Evolutionary conservation across 208 protist species (phyloP), one percentile per base, ranked within the genome.

Genomic region (Wallacemonas rigidus): DNA sequence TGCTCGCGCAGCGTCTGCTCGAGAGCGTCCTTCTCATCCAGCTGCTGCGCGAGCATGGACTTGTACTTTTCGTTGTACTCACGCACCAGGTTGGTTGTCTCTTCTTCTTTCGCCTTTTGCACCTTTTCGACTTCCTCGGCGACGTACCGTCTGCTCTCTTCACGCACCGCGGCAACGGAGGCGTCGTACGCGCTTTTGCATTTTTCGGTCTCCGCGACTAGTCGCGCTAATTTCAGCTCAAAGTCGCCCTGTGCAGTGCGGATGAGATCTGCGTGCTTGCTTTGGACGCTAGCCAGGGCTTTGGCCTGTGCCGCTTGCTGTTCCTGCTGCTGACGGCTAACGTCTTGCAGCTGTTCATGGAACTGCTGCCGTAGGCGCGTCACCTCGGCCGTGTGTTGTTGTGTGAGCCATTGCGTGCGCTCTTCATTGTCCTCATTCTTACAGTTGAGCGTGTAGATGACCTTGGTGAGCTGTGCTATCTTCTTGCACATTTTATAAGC

Each of bases 401-500:
- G 64, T 2, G 83, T 61, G 50, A 97, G 73, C 71, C 82, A 87
- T 43, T 86, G 72, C 12, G 89, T 77, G 36, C 97, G 85, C 67
- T 82, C 80, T 44, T 98, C 95, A 68, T 96, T 91, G 74, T 99
- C 98, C 73, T 99, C 97, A 50, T 94, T 96, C 45, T 92, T 86
- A 50, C 93, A 97, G 76, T 99, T 98, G 26, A 99, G 85, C 14
- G 98, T 96, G 81, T 98, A 99, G 51, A 99, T 98, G 1, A 99
- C 98, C 70, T 98, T 98, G 2, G 98, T 99, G 40, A 99, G 88
- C 79, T 98, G 97, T 9, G 98, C 98, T 73, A 99, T 98, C 83
- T 99, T 99, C 70, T 99, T 99, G 87, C 88, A 95, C 94, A 98
- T 98, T 68, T 97, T 97, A 56, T 92, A 94, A 69, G 97, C 83